These are phyloP conservation scores for Pichia nanzhaoensis DNA, from an alignment of 805 yeast genomes.

Conservation along the genomic window DNA sequence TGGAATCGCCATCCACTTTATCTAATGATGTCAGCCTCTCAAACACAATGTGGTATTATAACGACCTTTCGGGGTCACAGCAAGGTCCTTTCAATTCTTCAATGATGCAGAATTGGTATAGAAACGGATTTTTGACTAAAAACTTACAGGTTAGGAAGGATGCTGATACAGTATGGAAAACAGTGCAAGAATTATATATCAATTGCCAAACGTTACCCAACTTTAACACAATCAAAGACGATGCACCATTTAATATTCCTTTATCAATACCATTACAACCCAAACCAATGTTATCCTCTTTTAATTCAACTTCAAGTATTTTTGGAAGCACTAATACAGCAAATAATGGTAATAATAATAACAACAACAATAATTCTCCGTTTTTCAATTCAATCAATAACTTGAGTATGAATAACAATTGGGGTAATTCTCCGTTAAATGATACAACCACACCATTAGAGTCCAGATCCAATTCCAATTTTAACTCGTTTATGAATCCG, in stretches of 20 bases:
- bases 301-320: conserved; percentile 15
- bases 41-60: conserved; percentile 50
- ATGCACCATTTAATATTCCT: conserved; percentile 6
- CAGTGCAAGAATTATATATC: conserved; percentile 36
- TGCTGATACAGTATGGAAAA: conserved; percentile 43
- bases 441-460: conserved; percentile 3
- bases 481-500: neutral
- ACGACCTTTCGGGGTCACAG: conserved; percentile 60
- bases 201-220: conserved; percentile 27
- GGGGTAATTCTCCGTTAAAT: neutral
- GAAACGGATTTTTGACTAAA: conserved; percentile 49
- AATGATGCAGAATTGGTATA: conserved; percentile 74
- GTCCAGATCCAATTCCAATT: conserved; percentile 9
- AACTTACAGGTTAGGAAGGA: conserved; percentile 53
- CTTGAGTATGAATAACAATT: neutral
- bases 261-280: neutral
- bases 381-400: neutral
- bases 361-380: conserved; percentile 2
- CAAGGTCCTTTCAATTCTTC: conserved; percentile 79
- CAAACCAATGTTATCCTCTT: neutral
- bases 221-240: neutral
- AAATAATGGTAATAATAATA: too few relatives aligned
- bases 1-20: neutral
- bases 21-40: neutral
- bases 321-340: conserved; percentile 8